These are phyloP conservation scores for Chytridium lagenaria DNA, from an alignment of 371 early-diverging fungal genomes.

Conservation along the genomic window DNA sequence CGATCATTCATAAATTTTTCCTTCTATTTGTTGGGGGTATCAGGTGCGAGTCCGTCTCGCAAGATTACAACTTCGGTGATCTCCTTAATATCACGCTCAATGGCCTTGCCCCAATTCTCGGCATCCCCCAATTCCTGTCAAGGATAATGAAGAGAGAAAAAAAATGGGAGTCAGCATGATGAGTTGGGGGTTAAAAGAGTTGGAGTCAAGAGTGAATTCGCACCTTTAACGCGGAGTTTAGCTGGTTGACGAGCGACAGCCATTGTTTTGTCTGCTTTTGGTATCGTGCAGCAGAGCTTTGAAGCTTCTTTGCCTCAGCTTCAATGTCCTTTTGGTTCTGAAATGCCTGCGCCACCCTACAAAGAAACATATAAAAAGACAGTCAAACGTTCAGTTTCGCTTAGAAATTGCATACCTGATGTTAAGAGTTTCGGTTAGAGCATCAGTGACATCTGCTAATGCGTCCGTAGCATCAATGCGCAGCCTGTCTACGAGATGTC, in stretches of 20 bases:
- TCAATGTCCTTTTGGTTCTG: constrained; percentile 68
- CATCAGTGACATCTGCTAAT: constrained; percentile 61
- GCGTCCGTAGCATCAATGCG: constrained; percentile 61
- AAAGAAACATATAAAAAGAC: background rate
- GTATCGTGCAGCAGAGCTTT: constrained; percentile 56
- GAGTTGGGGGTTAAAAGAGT: too few species aligned
- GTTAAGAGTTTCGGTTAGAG: constrained; percentile 63
- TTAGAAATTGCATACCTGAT: constrained; percentile 49
- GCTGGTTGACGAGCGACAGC: constrained; percentile 63
- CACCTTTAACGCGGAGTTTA: constrained; percentile 68
- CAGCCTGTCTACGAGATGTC: constrained; percentile 56
- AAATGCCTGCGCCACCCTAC: constrained; percentile 58
- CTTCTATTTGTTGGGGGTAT: too few species aligned
- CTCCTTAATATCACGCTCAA: constrained; percentile 70
- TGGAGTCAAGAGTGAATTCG: background rate
- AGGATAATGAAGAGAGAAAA: constrained; percentile 27
- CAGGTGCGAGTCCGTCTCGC: constrained; percentile 1
- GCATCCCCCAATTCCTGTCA: constrained; percentile 79
- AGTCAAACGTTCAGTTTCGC: background rate
- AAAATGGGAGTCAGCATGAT: background rate
- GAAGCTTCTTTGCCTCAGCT: constrained; percentile 59
- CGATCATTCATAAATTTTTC: constrained; percentile 2
- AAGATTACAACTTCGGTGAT: constrained; percentile 9
- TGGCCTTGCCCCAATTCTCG: constrained; percentile 77
- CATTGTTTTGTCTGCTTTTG: constrained; percentile 68